Percentiles rank a stretch among this genome's conserved stretches.
Conservation (phyloP, 169 alveolate species). For the Cryptosporidium sp. region DNA sequence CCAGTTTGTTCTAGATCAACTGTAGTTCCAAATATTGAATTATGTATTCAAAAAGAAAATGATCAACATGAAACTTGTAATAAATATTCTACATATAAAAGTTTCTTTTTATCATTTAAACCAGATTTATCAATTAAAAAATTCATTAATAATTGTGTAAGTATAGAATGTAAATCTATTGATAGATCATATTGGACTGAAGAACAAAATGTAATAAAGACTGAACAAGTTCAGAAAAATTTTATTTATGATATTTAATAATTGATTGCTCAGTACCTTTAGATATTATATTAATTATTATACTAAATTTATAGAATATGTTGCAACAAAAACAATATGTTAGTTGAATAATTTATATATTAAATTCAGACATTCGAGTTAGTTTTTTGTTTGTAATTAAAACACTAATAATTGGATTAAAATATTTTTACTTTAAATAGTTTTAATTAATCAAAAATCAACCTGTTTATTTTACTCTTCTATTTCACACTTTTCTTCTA, state of each 20-base stretch:
- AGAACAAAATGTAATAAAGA: slow-evolving; percentile 29
- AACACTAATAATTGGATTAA: too few relatives aligned
- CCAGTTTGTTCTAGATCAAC: slow-evolving; percentile 50
- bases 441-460: too few relatives aligned
- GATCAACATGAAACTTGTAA: neutral
- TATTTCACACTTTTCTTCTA: too few relatives aligned
- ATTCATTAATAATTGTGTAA: slow-evolving; percentile 34
- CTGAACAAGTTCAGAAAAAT: slow-evolving; percentile 4
- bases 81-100: slow-evolving; percentile 3
- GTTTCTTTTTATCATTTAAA: slow-evolving; percentile 55
- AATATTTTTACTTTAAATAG: too few relatives aligned
- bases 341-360: neutral
- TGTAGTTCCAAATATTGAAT: slow-evolving; percentile 16
- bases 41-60: neutral
- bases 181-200: slow-evolving; percentile 36
- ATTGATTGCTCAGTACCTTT: neutral
- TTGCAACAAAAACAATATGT: neutral
- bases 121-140: slow-evolving; percentile 37
- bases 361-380: neutral
- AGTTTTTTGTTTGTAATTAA: neutral
- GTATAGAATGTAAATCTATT: neutral
- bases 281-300: neutral
- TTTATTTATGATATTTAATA: neutral
- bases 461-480: neutral
- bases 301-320: too few relatives aligned